Evolutionary conservation across 2,329 filamentous ascomycete genomes (phyloP).

Genomic region (Bertia moriformis): DNA sequence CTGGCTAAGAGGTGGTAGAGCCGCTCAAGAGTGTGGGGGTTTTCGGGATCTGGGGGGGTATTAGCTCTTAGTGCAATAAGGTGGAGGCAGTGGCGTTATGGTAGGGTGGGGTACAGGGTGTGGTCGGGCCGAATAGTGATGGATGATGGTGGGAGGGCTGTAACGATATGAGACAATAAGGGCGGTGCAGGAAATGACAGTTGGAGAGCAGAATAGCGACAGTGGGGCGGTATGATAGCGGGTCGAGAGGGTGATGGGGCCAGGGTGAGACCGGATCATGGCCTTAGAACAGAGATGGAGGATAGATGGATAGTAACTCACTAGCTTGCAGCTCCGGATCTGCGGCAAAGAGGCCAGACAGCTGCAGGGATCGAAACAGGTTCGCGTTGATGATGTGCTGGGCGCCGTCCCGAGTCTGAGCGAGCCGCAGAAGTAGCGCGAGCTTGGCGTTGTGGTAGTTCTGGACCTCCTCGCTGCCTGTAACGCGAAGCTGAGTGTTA

Average conservation of each 20-base stretch:
- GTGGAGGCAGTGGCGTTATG: not conserved
- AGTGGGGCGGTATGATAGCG: not conserved
- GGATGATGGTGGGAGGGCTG: too few species aligned
- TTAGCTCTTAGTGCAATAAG: slow-evolving; percentile 9
- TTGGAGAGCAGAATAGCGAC: slow-evolving; percentile 6
- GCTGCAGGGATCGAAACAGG: slow-evolving; percentile 66
- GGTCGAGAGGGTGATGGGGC: slow-evolving; percentile 2
- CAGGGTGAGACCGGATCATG: slow-evolving; percentile 2
- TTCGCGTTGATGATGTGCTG: slow-evolving; percentile 78
- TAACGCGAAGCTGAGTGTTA: slow-evolving; percentile 5
- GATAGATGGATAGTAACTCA: too few species aligned
- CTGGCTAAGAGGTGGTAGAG: slow-evolving; percentile 76
- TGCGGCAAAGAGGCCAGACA: slow-evolving; percentile 72
- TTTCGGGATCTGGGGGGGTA: slow-evolving; percentile 37
- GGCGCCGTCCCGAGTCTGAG: slow-evolving; percentile 72
- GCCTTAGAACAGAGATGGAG: slow-evolving; percentile 8
- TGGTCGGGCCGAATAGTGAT: too few species aligned
- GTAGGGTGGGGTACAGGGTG: not conserved
- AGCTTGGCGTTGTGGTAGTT: slow-evolving; percentile 57
- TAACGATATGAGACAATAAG: too few species aligned
- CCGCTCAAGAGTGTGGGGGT: slow-evolving; percentile 56
- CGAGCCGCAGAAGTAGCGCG: slow-evolving; percentile 68
- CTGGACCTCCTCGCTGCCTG: slow-evolving; percentile 25
- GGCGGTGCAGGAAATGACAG: too few species aligned
- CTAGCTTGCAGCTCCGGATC: slow-evolving; percentile 83